A percentile compares a stretch with the other conserved stretches of the same genome.
phyloP scores from a whole-genome alignment of 1,139 yeast species.

The Debaryomyces subglobosus region DNA sequence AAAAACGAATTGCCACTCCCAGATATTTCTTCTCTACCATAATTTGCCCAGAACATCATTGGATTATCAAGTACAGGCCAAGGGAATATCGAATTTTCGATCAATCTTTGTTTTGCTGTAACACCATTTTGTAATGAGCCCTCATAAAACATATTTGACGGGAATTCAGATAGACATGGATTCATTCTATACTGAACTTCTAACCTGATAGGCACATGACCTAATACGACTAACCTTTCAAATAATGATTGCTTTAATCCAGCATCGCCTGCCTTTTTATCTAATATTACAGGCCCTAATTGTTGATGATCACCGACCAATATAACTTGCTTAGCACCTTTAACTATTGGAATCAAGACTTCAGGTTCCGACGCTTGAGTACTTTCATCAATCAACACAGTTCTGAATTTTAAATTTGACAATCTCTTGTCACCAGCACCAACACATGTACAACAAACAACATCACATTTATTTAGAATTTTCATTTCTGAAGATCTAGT shows the following conservation, averaged over 20 bases:
- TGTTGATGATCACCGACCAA: constrained; percentile 96
- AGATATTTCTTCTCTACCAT: constrained; percentile 88
- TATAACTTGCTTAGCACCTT: constrained; percentile 86
- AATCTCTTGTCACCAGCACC: constrained; percentile 85
- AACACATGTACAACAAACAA: constrained; percentile 88
- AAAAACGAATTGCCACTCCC: constrained; percentile 82
- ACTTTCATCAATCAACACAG: constrained; percentile 88
- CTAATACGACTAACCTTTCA: constrained; percentile 82
- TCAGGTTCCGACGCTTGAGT: constrained; percentile 96
- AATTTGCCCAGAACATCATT: constrained; percentile 94
- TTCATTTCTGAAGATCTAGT: constrained; percentile 52
- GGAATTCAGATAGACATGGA: constrained; percentile 83
- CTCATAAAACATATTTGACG: constrained; percentile 91
- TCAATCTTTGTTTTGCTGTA: constrained; percentile 67
- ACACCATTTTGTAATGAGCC: constrained; percentile 93
- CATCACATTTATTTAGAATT: constrained; percentile 65
- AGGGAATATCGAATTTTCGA: constrained; percentile 66
- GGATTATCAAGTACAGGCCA: constrained; percentile 87
- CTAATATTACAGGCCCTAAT: constrained; percentile 86
- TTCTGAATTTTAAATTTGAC: constrained; percentile 57
- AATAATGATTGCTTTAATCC: constrained; percentile 85
- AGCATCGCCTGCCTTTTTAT: constrained; percentile 79
- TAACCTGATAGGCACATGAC: constrained; percentile 81
- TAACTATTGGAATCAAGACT: constrained; percentile 82
- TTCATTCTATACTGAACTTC: constrained; percentile 97